These are phyloP conservation scores for Fusarium oligoseptatum DNA, from an alignment of 2,329 filamentous ascomycete genomes.

Conservation along the genomic window DNA sequence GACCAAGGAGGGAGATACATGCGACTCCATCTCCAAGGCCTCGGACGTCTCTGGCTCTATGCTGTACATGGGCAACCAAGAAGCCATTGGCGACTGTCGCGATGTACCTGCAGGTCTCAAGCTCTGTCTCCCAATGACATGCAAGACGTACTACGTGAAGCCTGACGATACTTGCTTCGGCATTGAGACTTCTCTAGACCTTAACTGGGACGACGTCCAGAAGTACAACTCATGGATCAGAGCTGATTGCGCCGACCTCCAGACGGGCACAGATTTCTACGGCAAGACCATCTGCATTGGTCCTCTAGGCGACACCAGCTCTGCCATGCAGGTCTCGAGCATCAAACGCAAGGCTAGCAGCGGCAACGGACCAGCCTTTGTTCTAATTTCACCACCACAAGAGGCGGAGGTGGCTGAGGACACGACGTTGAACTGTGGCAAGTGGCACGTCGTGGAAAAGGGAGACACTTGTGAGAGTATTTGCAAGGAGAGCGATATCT, in stretches of 20 bases:
- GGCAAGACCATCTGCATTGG: not conserved
- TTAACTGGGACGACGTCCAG: not conserved
- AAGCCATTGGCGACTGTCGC: slow-evolving; percentile 24
- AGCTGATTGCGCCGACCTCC: not conserved
- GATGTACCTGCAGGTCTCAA: slow-evolving; percentile 16
- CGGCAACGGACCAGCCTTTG: too few relatives aligned
- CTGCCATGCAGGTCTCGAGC: too few relatives aligned
- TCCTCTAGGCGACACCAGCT: too few relatives aligned
- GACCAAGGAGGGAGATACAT: not conserved
- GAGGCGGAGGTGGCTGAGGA: too few relatives aligned
- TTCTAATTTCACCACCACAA: too few relatives aligned
- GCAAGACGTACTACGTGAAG: not conserved
- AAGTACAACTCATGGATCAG: not conserved
- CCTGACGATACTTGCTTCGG: not conserved
- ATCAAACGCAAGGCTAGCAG: too few relatives aligned
- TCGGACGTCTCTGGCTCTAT: slow-evolving; percentile 27
- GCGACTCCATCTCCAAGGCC: slow-evolving; percentile 26
- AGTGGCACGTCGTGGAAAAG: too few relatives aligned
- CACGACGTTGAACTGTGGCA: too few relatives aligned
- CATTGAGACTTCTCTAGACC: not conserved
- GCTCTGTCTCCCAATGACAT: slow-evolving; percentile 17
- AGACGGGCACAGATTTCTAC: not conserved
- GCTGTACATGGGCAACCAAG: slow-evolving; percentile 34
- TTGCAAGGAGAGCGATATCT: too few relatives aligned
- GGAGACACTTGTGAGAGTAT: too few relatives aligned